Percentiles rank a stretch among this genome's conserved stretches.
These are phyloP conservation scores for Aspergillus kassunensis DNA, from an alignment of 495 filamentous ascomycete genomes.

Conservation along the genomic window DNA sequence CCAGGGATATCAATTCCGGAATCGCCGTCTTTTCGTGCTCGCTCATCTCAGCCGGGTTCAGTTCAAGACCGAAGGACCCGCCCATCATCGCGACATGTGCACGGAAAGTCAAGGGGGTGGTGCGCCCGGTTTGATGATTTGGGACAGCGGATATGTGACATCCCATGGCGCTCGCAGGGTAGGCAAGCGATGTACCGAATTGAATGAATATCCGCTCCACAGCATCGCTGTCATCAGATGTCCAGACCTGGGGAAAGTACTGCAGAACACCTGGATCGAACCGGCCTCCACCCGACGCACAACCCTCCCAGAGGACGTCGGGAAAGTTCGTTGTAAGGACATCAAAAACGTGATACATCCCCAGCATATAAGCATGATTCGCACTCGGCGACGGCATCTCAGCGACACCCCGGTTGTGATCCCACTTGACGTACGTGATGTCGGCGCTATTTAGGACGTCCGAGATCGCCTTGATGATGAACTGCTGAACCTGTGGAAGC, in stretches of 20 bases:
- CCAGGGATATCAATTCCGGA: conserved; percentile 40
- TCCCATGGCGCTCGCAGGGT: conserved; percentile 54
- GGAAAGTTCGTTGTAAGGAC: conserved; percentile 50
- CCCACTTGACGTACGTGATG: conserved; percentile 56
- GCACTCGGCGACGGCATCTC: conserved; percentile 46
- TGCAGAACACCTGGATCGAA: conserved; percentile 53
- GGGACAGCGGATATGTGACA: conserved; percentile 52
- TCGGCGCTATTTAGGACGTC: conserved; percentile 44
- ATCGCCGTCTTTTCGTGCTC: conserved; percentile 37
- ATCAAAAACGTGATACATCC: conserved; percentile 51
- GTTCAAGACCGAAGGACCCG: conserved; percentile 54
- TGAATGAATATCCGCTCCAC: conserved; percentile 50
- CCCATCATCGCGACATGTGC: conserved; percentile 56
- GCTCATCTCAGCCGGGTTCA: conserved; percentile 44
- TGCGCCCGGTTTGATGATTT: conserved; percentile 48
- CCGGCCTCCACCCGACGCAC: conserved; percentile 51
- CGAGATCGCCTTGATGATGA: conserved; percentile 49
- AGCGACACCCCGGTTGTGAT: conserved; percentile 53
- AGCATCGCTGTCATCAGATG: conserved; percentile 53
- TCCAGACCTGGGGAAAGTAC: conserved; percentile 57
- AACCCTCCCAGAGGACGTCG: conserved; percentile 54
- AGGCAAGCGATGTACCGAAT: conserved; percentile 50
- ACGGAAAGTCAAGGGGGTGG: conserved; percentile 45
- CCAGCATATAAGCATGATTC: conserved; percentile 51
- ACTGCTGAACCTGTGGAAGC: conserved; percentile 50